A percentile compares a stretch with the other conserved stretches of the same genome.
Evolutionary conservation across 1,284 basidiomycete species (phyloP).

Genomic region (Austropuccinia psidii): DNA sequence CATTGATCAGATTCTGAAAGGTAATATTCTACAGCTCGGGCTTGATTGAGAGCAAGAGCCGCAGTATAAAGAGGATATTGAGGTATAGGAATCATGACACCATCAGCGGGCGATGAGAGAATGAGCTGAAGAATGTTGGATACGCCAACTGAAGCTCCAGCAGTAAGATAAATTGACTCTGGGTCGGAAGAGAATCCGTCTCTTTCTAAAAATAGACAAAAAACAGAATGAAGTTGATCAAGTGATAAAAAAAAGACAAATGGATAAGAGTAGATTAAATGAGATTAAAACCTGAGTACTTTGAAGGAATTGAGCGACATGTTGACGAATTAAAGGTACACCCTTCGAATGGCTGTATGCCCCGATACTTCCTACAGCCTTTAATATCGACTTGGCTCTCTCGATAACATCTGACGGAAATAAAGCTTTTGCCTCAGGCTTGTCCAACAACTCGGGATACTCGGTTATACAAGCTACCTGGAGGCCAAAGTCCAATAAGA

Average conservation of each 20-base stretch:
- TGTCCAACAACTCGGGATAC: conserved; percentile 72
- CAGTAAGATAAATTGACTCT: conserved; percentile 83
- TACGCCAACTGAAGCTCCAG: conserved; percentile 86
- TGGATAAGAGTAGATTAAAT: background rate
- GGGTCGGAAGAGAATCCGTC: conserved; percentile 79
- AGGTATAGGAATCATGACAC: conserved; percentile 89
- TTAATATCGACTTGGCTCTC: conserved; percentile 68
- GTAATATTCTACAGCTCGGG: conserved; percentile 77
- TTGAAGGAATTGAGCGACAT: conserved; percentile 82
- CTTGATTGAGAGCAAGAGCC: conserved; percentile 74
- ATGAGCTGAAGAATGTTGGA: conserved; percentile 76
- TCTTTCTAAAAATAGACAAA: conserved; percentile 56
- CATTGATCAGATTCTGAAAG: conserved; percentile 75
- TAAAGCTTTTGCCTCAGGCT: conserved; percentile 57
- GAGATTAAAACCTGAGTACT: conserved; percentile 50
- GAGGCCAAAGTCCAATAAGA: background rate
- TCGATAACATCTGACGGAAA: conserved; percentile 82
- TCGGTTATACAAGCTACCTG: conserved; percentile 84
- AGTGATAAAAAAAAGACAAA: background rate
- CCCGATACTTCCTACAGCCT: conserved; percentile 87
- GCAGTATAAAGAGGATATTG: conserved; percentile 98
- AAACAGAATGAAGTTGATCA: background rate
- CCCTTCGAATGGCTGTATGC: conserved; percentile 97
- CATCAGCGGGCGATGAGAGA: conserved; percentile 58
- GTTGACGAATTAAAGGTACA: conserved; percentile 74